A percentile compares a stretch with the other conserved stretches of the same genome.
phyloP scores from a whole-genome alignment of 306 rosid species.

The Medicago lupulina region DNA sequence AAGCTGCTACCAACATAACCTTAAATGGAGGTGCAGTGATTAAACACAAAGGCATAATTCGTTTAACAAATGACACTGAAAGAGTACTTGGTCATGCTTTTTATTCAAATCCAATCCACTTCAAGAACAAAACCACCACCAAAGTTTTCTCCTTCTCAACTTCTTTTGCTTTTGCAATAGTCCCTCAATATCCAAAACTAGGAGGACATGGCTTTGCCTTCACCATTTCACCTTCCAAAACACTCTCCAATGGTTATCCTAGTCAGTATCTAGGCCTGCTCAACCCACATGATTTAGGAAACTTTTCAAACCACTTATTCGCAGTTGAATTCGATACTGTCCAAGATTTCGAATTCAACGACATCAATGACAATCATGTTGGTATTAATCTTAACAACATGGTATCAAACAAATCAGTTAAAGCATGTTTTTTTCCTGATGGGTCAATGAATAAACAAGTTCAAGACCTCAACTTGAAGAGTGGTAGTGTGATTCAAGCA shows the following conservation, averaged over 20 bases:
- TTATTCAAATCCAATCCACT: constrained; percentile 44
- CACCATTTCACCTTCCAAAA: constrained; percentile 48
- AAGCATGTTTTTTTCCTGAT: constrained; percentile 33
- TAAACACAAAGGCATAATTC: constrained; percentile 42
- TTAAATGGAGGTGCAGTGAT: constrained; percentile 52
- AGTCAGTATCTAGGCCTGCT: constrained; percentile 62
- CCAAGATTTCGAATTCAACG: constrained; percentile 52
- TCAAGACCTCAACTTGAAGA: constrained; percentile 49
- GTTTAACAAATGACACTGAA: constrained; percentile 44
- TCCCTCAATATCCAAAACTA: constrained; percentile 45
- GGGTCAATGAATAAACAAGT: neutral
- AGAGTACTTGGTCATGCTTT: constrained; percentile 50
- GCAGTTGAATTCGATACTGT: constrained; percentile 67
- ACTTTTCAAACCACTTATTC: constrained; percentile 57
- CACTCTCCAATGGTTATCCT: constrained; percentile 41
- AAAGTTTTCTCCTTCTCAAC: constrained; percentile 52
- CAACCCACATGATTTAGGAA: constrained; percentile 53
- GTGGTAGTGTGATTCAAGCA: constrained; percentile 55
- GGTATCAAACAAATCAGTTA: constrained; percentile 56
- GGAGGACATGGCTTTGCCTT: constrained; percentile 64
- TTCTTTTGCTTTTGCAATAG: constrained; percentile 50
- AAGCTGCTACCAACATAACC: constrained; percentile 40
- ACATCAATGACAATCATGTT: constrained; percentile 65
- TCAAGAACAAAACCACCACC: constrained; percentile 40
- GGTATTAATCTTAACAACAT: constrained; percentile 58